Conservation (phyloP, 352 stramenopile genomes). For the Peronospora destructor region DNA sequence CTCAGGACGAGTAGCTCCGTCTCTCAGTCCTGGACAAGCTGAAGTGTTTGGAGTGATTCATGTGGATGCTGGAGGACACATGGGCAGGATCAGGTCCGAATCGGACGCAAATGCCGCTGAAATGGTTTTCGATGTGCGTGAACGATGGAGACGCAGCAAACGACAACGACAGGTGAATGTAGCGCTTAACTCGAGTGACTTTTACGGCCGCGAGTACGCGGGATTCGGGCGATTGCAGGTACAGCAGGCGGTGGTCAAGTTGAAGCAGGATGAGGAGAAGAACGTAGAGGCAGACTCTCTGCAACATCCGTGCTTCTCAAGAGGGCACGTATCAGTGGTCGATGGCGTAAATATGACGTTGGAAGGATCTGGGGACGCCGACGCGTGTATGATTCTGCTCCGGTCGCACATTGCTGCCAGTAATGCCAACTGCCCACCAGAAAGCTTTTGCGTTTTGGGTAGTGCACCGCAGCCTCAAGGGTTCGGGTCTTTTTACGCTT, state of each 20-base stretch:
- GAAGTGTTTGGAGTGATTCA: constrained; percentile 54
- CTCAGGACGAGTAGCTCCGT: constrained; percentile 35
- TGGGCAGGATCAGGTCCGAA: constrained; percentile 11
- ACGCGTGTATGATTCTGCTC: constrained; percentile 40
- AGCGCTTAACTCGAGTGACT: constrained; percentile 58
- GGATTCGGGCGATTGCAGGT: constrained; percentile 34
- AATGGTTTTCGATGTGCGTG: constrained; percentile 57
- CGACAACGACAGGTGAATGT: constrained; percentile 49
- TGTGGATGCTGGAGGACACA: constrained; percentile 33
- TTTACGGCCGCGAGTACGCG: constrained; percentile 48
- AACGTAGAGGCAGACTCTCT: constrained; percentile 7
- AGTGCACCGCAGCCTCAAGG: constrained; percentile 39
- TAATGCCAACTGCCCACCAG: constrained; percentile 46
- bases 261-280: constrained; percentile 17
- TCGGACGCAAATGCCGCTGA: constrained; percentile 26
- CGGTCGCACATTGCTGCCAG: constrained; percentile 33
- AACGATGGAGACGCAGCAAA: constrained; percentile 62
- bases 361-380: constrained; percentile 35
- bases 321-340: constrained; percentile 16
- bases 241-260: constrained; percentile 25
- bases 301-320: constrained; percentile 47
- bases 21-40: constrained; percentile 43
- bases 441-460: constrained; percentile 47
- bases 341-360: constrained; percentile 23
- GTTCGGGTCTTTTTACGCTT: constrained; percentile 43